Base-by-base conservation (phyloP, 148 eudicot species). In the Rhododendron molle region DNA sequence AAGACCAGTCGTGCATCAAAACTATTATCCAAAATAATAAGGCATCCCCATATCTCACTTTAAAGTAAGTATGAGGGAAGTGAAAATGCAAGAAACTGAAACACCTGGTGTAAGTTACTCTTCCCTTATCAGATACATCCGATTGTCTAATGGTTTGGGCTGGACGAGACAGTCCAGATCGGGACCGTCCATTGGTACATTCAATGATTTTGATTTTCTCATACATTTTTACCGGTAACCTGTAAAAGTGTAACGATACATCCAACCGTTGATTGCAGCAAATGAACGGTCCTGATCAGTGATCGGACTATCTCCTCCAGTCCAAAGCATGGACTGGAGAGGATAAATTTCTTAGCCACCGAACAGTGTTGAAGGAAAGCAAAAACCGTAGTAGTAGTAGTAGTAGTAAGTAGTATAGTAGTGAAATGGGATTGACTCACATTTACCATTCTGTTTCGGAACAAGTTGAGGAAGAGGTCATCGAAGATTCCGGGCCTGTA, bases 371-470 rank as follows among this genome's bases (percentile, higher is more conserved):
- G 15, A 81, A 81, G 40, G 23, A 23, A 81, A 32, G 65, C 13
- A 6, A 40, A n/a, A 60, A 11, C 1, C 6, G 60, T 1, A 54
- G 60, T 54, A 18, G 34, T 32, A 32, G 34, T 32, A 32, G 34
- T 40, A 40, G 6, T 54, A 5, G 28, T 62, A 23, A 9, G 69
- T 18, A 7, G 62, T 10, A 43, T 3, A 15, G 9, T 34, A 14
- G 4, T 34, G 46, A 76, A 36, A 83, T 23, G 0, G 16, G 77
- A 58, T 52, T 20, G 74, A 58, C 80, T 26, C 74, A 90, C 93
- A 91, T 89, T 80, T 26, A 85, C 93, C 93, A 92, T 92, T 85
- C 86, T 90, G 84, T 81, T 86, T 65, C 93, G 90, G 82, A 92
- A 92, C 32, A 90, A 58, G 8, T 85, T 85, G 72, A 92, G 88